Base-by-base conservation (phyloP, 202 grass and related monocot species). In the Panicum hallii region DNA sequence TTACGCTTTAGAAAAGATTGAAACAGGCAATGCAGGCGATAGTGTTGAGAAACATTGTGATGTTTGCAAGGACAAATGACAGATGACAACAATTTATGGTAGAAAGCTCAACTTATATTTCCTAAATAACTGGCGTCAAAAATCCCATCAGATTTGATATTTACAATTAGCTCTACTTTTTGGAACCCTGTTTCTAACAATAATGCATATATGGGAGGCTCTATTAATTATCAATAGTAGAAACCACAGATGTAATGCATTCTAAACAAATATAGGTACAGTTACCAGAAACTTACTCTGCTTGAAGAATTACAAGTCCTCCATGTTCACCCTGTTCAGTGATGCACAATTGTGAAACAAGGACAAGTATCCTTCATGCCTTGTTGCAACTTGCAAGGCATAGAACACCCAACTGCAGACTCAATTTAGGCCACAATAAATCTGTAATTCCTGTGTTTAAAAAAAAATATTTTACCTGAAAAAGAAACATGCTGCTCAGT, bases 251-350 rank as follows among this genome's bases (percentile, higher is more conserved):
- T 34, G 28, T 19, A 34, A 73, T 53, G 70, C 70, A 54, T 38
- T 34, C 26, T 54, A 30, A 54, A 9, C 28, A 54, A 74, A 54
- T 74, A 74, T 54, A 74, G 47, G 15, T 79, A 67, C 62, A 40
- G 62, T 22, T 79, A 16, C 42, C 23, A 82, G 54, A 23, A 82
- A 82, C 68, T 72, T 70, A 82, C 80, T 72, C 69, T 7, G 30
- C 45, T 40, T 62, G 55, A 70, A 62, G 80, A 48, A 43, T 16
- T 19, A 82, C 19, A 26, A 38, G 62, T 72, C 55, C 19, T 46
- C 46, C 71, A 74, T 20, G 50, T 54, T 53, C 70, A 72, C 16
- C 28, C 16, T 15, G 46, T 38, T 38, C 30, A 36, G 63, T 32
- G 67, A 32, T 72, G 45, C 45, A 48, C 15, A 12, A 28, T 48